Evolutionary conservation across 228 moss, liverwort and hornwort species (phyloP).

Genomic region (Sphagnum fallax): DNA sequence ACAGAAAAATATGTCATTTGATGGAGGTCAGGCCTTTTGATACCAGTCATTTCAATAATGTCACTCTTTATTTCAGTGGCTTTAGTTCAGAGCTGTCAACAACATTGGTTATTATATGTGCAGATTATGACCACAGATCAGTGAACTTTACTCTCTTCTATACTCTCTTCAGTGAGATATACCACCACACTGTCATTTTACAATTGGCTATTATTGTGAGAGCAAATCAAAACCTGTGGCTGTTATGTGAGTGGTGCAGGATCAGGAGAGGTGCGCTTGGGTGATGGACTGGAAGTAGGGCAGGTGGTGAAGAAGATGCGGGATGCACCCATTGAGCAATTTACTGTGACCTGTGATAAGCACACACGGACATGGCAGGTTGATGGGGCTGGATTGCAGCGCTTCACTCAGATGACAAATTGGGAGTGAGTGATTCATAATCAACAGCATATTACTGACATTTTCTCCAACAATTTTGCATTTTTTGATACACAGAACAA

Average conservation of each 20-base stretch:
- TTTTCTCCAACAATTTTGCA: not conserved
- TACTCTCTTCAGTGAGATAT: too few species aligned
- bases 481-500: not conserved
- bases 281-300: constrained; percentile 50
- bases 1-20: constrained; percentile 23
- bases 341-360: constrained; percentile 56
- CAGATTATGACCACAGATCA: too few species aligned
- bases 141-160: too few species aligned
- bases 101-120: too few species aligned
- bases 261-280: constrained; percentile 42
- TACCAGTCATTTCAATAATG: not conserved
- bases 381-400: constrained; percentile 79
- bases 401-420: constrained; percentile 99
- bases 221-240: too few species aligned
- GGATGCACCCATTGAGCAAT: constrained; percentile 80
- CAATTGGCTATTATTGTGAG: too few species aligned
- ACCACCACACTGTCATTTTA: too few species aligned
- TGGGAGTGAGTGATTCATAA: constrained; percentile 68
- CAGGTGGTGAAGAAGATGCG: constrained; percentile 77
- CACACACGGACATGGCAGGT: constrained; percentile 96
- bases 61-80: not conserved
- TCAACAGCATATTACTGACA: too few species aligned
- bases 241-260: not conserved
- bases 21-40: constrained; percentile 25
- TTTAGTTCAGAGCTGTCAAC: too few species aligned